phyloP scores from a whole-genome alignment of 2,329 filamentous ascomycete species.

The Penicillium sp. region DNA sequence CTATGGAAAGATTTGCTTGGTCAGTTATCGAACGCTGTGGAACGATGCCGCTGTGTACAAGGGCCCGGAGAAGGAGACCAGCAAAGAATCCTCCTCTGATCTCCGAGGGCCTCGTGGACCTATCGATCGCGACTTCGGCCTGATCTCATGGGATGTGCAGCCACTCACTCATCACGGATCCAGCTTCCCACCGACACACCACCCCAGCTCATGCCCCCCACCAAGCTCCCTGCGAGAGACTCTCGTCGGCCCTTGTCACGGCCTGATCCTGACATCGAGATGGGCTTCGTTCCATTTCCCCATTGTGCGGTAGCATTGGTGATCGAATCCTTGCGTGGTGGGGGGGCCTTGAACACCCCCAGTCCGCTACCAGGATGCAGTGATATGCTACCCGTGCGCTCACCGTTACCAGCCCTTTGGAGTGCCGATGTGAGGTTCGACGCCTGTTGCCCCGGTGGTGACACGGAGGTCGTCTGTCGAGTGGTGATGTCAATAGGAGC shows the following conservation, averaged over 20 bases:
- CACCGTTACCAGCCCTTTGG: conserved; percentile 43
- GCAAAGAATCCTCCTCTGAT: neutral
- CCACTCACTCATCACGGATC: conserved; percentile 92
- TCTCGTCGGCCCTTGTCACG: conserved; percentile 51
- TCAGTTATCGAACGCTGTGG: conserved; percentile 22
- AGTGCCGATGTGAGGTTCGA: conserved; percentile 59
- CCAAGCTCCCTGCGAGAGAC: conserved; percentile 56
- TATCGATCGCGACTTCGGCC: neutral
- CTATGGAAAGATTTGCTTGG: conserved; percentile 44
- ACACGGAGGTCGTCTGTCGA: conserved; percentile 50
- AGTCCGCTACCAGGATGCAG: conserved; percentile 38
- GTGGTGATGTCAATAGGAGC: conserved; percentile 56
- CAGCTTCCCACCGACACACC: conserved; percentile 94
- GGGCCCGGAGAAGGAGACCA: neutral
- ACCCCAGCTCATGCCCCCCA: conserved; percentile 91
- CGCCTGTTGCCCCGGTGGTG: conserved; percentile 54
- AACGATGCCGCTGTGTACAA: conserved; percentile 14
- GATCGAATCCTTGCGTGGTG: conserved; percentile 51
- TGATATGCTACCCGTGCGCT: conserved; percentile 39
- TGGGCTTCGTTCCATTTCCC: conserved; percentile 54
- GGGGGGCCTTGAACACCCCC: conserved; percentile 34
- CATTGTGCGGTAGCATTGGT: conserved; percentile 48
- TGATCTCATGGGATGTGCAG: conserved; percentile 1
- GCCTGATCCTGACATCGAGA: conserved; percentile 49
- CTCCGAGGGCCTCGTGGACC: neutral